Evolutionary conservation across 2,329 filamentous ascomycete genomes (phyloP).

Genomic region (Ramichloridium luteum): DNA sequence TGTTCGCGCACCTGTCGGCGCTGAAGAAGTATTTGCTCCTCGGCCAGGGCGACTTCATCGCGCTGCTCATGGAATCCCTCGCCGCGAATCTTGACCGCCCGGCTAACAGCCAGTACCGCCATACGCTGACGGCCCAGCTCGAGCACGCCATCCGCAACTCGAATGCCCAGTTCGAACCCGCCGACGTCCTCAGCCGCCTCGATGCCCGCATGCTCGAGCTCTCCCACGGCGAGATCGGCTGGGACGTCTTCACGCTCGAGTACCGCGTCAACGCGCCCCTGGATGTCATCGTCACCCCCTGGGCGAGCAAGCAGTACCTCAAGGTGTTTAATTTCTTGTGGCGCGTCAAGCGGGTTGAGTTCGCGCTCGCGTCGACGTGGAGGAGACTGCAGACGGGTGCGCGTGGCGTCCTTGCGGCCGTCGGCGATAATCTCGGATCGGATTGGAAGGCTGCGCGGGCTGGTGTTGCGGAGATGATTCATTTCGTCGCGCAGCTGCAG

Average conservation of each 20-base stretch:
- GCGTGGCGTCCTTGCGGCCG: constrained; percentile 72
- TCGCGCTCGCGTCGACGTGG: constrained; percentile 82
- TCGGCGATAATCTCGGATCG: constrained; percentile 45
- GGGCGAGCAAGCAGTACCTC: constrained; percentile 89
- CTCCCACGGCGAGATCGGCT: constrained; percentile 91
- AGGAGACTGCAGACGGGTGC: constrained; percentile 91
- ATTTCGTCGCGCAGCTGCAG: constrained; percentile 92
- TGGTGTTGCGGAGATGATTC: constrained; percentile 91
- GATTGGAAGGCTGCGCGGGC: constrained; percentile 89
- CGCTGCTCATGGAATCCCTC: constrained; percentile 89
- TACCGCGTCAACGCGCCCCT: constrained; percentile 96
- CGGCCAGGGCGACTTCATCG: constrained; percentile 94
- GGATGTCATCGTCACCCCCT: constrained; percentile 92
- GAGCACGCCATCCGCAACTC: constrained; percentile 95
- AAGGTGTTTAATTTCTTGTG: constrained; percentile 99
- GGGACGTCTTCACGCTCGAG: constrained; percentile 97
- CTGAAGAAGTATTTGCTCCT: constrained; percentile 91
- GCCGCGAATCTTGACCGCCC: constrained; percentile 86
- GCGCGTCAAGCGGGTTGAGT: constrained; percentile 96
- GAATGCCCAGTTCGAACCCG: constrained; percentile 88
- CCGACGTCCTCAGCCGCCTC: constrained; percentile 78
- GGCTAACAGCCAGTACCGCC: constrained; percentile 91
- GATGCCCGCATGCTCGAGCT: constrained; percentile 98
- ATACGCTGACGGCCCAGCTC: constrained; percentile 92
- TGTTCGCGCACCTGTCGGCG: constrained; percentile 83